Conservation (phyloP, 1,284 basidiomycete species). For the Rhizopogon parksii region DNA sequence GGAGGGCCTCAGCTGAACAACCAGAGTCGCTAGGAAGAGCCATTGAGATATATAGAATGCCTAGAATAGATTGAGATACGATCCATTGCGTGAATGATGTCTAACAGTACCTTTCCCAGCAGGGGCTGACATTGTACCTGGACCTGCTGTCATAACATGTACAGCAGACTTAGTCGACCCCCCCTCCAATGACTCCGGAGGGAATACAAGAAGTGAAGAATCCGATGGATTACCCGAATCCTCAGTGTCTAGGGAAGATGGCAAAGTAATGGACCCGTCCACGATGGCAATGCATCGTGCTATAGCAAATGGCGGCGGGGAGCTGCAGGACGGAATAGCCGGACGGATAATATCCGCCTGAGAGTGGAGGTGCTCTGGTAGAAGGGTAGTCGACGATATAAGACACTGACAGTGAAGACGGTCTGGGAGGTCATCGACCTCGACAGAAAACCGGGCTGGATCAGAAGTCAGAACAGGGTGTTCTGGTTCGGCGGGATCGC, state of each 20-base stretch:
- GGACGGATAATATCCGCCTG: constrained; percentile 10
- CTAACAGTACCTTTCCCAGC: constrained; percentile 62
- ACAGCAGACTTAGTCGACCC: constrained; percentile 50
- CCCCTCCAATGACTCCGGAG: constrained; percentile 52
- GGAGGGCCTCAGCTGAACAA: constrained; percentile 37
- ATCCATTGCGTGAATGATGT: constrained; percentile 18
- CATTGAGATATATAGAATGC: constrained; percentile 56
- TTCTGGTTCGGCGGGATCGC: constrained; percentile 14
- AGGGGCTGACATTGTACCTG: constrained; percentile 82
- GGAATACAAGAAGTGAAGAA: constrained; percentile 70
- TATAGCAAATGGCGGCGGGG: constrained; percentile 22
- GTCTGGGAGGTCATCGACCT: constrained; percentile 57
- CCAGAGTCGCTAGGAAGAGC: constrained; percentile 30
- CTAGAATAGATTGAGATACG: constrained; percentile 29
- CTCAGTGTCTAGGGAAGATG: constrained; percentile 17
- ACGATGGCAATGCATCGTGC: constrained; percentile 69
- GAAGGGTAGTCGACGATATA: constrained; percentile 34
- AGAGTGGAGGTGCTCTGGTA: constrained; percentile 26
- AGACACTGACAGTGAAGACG: constrained; percentile 41
- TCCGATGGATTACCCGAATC: constrained; percentile 18
- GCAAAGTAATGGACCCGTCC: constrained; percentile 35
- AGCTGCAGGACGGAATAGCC: constrained; percentile 5
- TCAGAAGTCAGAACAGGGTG: constrained; percentile 9
- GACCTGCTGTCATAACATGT: constrained; percentile 71
- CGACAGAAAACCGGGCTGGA: constrained; percentile 36